Base-by-base conservation (phyloP, 805 yeast species). In the Debaryomyces maramus region DNA sequence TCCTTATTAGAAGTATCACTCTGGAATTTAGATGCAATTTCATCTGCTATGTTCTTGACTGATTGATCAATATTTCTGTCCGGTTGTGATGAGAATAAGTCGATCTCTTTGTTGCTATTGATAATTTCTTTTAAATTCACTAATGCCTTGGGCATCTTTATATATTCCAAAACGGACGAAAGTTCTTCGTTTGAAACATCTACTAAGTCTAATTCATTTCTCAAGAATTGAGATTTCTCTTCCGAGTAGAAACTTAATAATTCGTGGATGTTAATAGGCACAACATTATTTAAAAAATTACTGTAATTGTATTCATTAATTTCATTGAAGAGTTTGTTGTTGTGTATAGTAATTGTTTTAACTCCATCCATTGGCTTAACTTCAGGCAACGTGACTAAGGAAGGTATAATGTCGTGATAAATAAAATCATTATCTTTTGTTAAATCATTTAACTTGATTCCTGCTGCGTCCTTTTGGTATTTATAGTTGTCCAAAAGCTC, bases 341-440 rank as follows among this genome's bases (percentile, higher is more conserved):
- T 64, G 29, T 70, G 69, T 31, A 85, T 67, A 2, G 81, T 68
- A 5, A 82, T 70, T 1, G 81, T 68, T 51, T 83, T 80, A 1
- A 82, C 81, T 41, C 88, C 84, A 33, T 81, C 85, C 65, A 85
- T 69, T 0, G 83, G 77, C 45, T 85, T 80, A 4, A 88, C 71
- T 10, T 80, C 84, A 5, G 87, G 77, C 35, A 88, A 62, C 0
- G 83, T 61, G 16, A 77, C 77, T 21, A 63, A 62, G 3, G 77
- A 67, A 0, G 97, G 96, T 10, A 90, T 67, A 1, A 71, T 52
- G 15, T 85, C 91, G 60, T 93, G 96, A 56, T 87, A 91, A 26
- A 91, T 87, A 51, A 80, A 83, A 56, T 91, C 97, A 54, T 91
- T 91, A 55, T 91, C 98, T 49, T 85, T 88, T 18, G 75, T 80